Conservation (phyloP, 2,329 filamentous ascomycete genomes). For the Bipolaris gigantea region DNA sequence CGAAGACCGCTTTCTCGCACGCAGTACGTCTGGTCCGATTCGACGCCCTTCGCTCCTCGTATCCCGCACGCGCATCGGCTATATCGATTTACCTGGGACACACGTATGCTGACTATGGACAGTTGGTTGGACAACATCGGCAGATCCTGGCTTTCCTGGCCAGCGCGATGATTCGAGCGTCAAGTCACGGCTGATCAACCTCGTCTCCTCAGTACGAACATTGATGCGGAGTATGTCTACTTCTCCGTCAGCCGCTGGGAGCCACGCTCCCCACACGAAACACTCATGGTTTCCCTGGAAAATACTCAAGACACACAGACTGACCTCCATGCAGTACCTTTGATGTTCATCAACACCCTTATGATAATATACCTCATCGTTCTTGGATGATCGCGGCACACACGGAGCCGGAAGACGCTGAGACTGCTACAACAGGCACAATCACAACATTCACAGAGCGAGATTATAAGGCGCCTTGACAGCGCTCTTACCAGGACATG, state of each 20-base stretch:
- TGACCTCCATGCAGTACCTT: conserved; percentile 37
- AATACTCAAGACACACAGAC: not conserved
- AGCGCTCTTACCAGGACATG: not conserved
- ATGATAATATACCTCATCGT: conserved; percentile 45
- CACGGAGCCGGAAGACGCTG: conserved; percentile 3
- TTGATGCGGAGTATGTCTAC: conserved; percentile 81
- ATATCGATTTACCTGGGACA: not conserved
- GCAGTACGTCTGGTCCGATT: conserved; percentile 58
- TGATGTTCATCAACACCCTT: conserved; percentile 46
- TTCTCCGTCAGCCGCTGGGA: not conserved
- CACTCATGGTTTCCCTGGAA: not conserved
- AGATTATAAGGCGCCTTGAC: not conserved
- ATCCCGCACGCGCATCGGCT: not conserved
- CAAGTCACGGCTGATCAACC: conserved; percentile 82
- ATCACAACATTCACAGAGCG: not conserved
- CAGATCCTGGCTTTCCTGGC: conserved; percentile 78
- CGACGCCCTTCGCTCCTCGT: not conserved
- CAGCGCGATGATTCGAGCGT: conserved; percentile 72
- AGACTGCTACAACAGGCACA: conserved; percentile 8
- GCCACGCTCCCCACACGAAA: not conserved
- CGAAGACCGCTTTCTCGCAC: conserved; percentile 88
- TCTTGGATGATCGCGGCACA: conserved; percentile 33
- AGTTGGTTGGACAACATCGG: conserved; percentile 77
- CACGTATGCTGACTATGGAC: conserved; percentile 9
- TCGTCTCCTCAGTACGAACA: conserved; percentile 87